These are phyloP conservation scores for Adansonia gregorii DNA, from an alignment of 441 rosid genomes.

Conservation along the genomic window DNA sequence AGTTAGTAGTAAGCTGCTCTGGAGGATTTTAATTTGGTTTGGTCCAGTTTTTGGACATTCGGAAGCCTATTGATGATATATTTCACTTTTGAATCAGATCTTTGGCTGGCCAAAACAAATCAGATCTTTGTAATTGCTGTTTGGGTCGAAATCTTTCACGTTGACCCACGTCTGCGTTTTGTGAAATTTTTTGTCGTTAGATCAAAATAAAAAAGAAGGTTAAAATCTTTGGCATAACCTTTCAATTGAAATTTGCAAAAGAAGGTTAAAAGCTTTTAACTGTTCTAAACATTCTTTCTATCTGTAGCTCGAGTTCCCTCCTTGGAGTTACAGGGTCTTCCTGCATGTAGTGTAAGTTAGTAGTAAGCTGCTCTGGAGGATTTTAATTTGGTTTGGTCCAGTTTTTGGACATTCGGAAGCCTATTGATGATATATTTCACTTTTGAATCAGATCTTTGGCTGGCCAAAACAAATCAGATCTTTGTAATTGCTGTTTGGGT, in stretches of 20 bases:
- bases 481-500: neutral
- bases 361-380: neutral
- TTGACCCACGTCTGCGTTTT: neutral
- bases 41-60: conserved; percentile 1
- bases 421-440: neutral
- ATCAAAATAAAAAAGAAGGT: neutral
- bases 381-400: conserved; percentile 15
- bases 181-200: neutral
- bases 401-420: neutral
- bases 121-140: neutral
- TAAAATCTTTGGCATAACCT: neutral
- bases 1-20: neutral
- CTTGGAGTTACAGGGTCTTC: neutral
- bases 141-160: too few relatives aligned
- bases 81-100: neutral
- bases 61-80: neutral
- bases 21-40: conserved; percentile 14
- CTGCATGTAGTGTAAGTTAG: neutral
- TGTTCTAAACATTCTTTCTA: neutral
- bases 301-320: neutral
- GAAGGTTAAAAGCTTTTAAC: neutral
- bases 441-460: neutral
- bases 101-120: neutral
- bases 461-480: too few relatives aligned
- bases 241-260: neutral